phyloP scores from a whole-genome alignment of 345 rosid species.

The Eucalyptus sp. region DNA sequence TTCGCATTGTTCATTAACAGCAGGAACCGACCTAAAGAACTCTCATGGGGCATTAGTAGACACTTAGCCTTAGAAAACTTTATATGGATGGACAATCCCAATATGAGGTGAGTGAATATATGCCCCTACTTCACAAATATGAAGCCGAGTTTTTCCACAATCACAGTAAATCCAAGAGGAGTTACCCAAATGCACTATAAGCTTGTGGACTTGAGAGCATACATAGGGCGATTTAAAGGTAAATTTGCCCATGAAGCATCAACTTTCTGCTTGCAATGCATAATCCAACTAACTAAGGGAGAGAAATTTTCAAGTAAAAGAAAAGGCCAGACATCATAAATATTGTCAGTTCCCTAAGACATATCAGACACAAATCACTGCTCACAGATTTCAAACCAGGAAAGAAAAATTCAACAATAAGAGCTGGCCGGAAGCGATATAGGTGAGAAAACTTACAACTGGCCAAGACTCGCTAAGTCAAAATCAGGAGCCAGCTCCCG shows the following conservation, averaged over 20 bases:
- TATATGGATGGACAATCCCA: not conserved
- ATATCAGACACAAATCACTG: not conserved
- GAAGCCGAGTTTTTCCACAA: not conserved
- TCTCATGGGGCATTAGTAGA: not conserved
- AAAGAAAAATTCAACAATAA: not conserved
- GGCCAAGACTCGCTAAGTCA: constrained; percentile 66
- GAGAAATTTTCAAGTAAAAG: not conserved
- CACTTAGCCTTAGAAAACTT: not conserved
- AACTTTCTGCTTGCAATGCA: not conserved
- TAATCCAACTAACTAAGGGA: not conserved
- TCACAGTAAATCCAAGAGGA: not conserved
- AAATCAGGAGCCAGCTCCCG: constrained; percentile 88
- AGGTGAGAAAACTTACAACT: constrained; percentile 46
- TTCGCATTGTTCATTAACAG: not conserved
- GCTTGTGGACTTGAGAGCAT: not conserved
- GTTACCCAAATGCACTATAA: not conserved
- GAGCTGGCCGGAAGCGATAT: not conserved
- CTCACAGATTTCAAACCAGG: not conserved
- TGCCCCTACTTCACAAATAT: not conserved
- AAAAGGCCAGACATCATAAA: not conserved
- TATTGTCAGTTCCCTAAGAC: not conserved
- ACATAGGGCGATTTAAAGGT: not conserved
- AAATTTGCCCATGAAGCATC: not conserved
- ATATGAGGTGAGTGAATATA: not conserved
- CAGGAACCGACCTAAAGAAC: not conserved